Conservation (phyloP, 352 stramenopile species). For the Globisporangium orthogonon region DNA sequence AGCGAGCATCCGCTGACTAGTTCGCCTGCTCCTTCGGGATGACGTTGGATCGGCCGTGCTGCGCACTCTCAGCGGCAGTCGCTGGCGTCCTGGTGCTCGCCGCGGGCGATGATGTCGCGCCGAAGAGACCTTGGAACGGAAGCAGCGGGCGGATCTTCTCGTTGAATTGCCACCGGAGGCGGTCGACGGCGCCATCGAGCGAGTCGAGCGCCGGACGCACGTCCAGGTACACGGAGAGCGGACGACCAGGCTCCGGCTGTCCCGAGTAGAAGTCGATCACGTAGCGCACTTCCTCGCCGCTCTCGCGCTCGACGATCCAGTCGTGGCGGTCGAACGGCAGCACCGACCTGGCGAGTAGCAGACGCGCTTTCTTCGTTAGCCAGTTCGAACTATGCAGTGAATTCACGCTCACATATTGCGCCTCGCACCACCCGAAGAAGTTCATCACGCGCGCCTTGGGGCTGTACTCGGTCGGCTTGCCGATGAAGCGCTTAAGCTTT, state of each 20-base stretch:
- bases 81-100: background rate
- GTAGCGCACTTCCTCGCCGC: conserved; percentile 91
- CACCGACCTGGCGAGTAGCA: conserved; percentile 49
- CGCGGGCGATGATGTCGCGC: conserved; percentile 10
- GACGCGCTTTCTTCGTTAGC: too few species aligned
- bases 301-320: conserved; percentile 92
- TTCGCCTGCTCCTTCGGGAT: conserved; percentile 16
- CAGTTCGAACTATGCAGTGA: too few species aligned
- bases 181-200: conserved; percentile 66
- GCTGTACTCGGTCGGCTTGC: conserved; percentile 91
- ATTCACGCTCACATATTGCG: background rate
- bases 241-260: conserved; percentile 67
- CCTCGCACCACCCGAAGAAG: conserved; percentile 57
- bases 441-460: conserved; percentile 93
- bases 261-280: conserved; percentile 99
- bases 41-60: conserved; percentile 23
- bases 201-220: conserved; percentile 95
- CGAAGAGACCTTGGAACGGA: conserved; percentile 61
- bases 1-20: background rate
- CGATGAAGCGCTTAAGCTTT: conserved; percentile 93
- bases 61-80: background rate
- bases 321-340: conserved; percentile 98
- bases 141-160: conserved; percentile 66
- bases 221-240: conserved; percentile 94
- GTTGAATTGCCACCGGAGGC: conserved; percentile 74